These are phyloP conservation scores for Aleurites moluccanus DNA, from an alignment of 441 rosid species.

Conservation along the genomic window DNA sequence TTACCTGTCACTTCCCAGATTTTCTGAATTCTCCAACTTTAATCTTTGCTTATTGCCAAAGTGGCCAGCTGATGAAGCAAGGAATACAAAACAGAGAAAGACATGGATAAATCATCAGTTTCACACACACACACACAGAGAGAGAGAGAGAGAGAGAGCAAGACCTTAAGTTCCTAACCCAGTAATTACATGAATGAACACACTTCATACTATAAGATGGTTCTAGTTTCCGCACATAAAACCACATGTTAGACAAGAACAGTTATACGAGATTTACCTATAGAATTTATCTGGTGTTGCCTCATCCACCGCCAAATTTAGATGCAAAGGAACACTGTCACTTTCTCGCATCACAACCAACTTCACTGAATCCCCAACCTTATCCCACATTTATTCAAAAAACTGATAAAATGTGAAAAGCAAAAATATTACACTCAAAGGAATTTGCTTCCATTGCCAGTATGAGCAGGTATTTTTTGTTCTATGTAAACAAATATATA, in stretches of 20 bases:
- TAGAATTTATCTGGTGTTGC: slow-evolving; percentile 1
- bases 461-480: background rate
- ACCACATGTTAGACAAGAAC: background rate
- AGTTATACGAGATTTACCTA: background rate
- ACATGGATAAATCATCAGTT: background rate
- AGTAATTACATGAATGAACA: background rate
- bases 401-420: background rate
- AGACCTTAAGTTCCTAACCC: background rate
- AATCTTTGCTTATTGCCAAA: background rate
- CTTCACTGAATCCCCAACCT: background rate
- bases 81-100: background rate
- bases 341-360: background rate
- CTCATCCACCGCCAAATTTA: slow-evolving; percentile 1
- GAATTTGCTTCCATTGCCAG: background rate
- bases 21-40: background rate
- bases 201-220: background rate
- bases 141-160: background rate
- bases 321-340: background rate
- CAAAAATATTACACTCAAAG: background rate
- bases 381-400: background rate
- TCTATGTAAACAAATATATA: background rate
- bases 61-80: background rate
- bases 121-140: too few relatives aligned
- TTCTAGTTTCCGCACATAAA: background rate
- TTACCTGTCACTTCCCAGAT: too few relatives aligned